Evolutionary conservation across 371 early-diverging fungal species (phyloP).

Genomic region (Mucor racemosus): DNA sequence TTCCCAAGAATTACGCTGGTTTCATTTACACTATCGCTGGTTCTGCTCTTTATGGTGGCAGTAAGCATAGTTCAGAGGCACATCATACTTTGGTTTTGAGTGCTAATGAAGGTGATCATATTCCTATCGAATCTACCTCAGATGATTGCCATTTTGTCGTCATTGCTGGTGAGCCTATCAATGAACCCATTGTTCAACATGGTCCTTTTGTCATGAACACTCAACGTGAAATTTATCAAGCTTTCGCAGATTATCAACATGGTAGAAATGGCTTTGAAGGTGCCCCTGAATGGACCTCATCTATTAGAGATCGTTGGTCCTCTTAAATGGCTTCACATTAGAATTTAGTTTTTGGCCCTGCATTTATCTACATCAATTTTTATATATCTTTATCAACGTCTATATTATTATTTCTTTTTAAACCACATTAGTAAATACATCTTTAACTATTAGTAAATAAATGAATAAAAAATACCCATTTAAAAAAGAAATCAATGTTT

Average conservation of each 20-base stretch:
- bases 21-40: conserved; percentile 76
- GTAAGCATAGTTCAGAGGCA: conserved; percentile 53
- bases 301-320: conserved; percentile 30
- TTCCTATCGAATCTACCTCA: conserved; percentile 54
- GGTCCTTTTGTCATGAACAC: conserved; percentile 72
- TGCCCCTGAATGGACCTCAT: conserved; percentile 46
- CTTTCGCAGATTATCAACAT: conserved; percentile 56
- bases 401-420: no score
- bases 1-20: conserved; percentile 65
- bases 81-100: conserved; percentile 59
- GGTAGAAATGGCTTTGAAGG: conserved; percentile 63
- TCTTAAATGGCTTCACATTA: background rate
- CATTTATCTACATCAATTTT: no score
- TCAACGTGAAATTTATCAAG: conserved; percentile 54
- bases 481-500: no score
- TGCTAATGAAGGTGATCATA: conserved; percentile 46
- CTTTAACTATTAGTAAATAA: no score
- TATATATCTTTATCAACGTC: no score
- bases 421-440: no score
- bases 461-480: no score
- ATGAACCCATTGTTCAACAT: conserved; percentile 61
- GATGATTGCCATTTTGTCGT: conserved; percentile 63
- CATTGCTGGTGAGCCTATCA: conserved; percentile 63
- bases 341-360: no score
- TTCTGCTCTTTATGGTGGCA: conserved; percentile 53